phyloP scores from a whole-genome alignment of 768 basidiomycete genomes.

The Zangia roseola region DNA sequence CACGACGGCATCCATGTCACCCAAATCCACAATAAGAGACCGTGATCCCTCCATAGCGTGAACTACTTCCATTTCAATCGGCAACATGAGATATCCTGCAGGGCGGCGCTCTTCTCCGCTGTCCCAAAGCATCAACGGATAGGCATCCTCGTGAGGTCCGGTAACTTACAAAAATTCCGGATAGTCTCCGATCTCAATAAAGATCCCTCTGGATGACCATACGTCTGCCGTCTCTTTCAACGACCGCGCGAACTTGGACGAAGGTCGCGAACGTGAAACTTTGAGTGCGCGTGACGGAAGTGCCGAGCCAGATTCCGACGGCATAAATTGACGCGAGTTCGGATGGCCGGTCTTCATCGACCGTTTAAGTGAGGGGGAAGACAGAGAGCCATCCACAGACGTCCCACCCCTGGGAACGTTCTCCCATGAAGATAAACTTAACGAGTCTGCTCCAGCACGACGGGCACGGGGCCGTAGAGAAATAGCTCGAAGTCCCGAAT shows the following conservation, averaged over 20 bases:
- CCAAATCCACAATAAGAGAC: slow-evolving; percentile 44
- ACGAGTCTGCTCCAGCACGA: slow-evolving; percentile 7
- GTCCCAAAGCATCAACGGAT: not conserved
- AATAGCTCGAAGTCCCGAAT: slow-evolving; percentile 35
- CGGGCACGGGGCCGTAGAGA: slow-evolving; percentile 13
- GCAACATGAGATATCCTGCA: not conserved
- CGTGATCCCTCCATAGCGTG: slow-evolving; percentile 40
- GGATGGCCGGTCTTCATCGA: slow-evolving; percentile 1
- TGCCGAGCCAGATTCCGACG: slow-evolving; percentile 4
- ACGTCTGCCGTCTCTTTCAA: slow-evolving; percentile 9
- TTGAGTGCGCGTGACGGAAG: not conserved
- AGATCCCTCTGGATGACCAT: slow-evolving; percentile 3
- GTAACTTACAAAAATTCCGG: slow-evolving; percentile 15
- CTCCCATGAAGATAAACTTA: slow-evolving; percentile 4
- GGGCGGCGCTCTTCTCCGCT: slow-evolving; percentile 7
- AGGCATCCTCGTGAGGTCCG: not conserved
- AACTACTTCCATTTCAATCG: slow-evolving; percentile 38
- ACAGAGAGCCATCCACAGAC: not conserved
- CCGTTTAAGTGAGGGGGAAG: slow-evolving; percentile 10
- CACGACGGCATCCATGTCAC: slow-evolving; percentile 26
- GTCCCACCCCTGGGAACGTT: not conserved
- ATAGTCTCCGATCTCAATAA: slow-evolving; percentile 2
- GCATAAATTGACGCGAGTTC: not conserved
- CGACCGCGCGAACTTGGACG: slow-evolving; percentile 16
- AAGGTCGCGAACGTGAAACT: slow-evolving; percentile 5